These are phyloP conservation scores for Alternaria ventricosa DNA, from an alignment of 2,329 filamentous ascomycete genomes.

Conservation along the genomic window DNA sequence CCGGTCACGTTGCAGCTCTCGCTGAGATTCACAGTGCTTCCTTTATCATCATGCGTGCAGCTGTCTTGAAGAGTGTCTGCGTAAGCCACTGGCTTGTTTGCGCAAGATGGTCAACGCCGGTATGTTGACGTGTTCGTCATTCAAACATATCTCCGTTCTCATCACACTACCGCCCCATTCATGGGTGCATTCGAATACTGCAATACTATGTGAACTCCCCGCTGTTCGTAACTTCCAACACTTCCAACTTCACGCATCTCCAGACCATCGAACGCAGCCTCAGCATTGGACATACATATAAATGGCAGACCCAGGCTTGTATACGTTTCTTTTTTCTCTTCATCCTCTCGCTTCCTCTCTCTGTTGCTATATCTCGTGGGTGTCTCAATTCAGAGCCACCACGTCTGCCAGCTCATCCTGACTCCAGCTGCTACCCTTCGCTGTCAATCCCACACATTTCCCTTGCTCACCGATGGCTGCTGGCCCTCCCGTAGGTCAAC, in stretches of 20 bases:
- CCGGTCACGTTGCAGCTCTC: neutral
- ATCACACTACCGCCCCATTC: neutral
- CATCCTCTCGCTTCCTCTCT: neutral
- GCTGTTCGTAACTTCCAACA: conserved; percentile 16
- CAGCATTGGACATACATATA: neutral
- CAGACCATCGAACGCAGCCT: neutral
- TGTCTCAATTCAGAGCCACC: neutral
- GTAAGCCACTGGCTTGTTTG: neutral
- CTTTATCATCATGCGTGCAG: neutral
- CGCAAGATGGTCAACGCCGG: neutral
- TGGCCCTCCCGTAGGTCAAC: conserved; percentile 34
- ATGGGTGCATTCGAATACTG: neutral
- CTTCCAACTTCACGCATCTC: conserved; percentile 20
- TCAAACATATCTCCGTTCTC: conserved; percentile 6
- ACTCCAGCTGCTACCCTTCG: neutral
- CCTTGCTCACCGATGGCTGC: conserved; percentile 28
- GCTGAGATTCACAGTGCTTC: neutral
- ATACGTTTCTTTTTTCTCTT: neutral
- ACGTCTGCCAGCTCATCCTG: neutral
- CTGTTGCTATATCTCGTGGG: neutral
- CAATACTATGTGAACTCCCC: neutral
- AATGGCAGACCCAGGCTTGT: neutral
- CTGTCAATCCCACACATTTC: neutral
- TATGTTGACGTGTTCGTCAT: conserved; percentile 8
- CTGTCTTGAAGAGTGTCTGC: neutral